These are phyloP conservation scores for Russula virescens DNA, from an alignment of 768 basidiomycete genomes.

Conservation along the genomic window DNA sequence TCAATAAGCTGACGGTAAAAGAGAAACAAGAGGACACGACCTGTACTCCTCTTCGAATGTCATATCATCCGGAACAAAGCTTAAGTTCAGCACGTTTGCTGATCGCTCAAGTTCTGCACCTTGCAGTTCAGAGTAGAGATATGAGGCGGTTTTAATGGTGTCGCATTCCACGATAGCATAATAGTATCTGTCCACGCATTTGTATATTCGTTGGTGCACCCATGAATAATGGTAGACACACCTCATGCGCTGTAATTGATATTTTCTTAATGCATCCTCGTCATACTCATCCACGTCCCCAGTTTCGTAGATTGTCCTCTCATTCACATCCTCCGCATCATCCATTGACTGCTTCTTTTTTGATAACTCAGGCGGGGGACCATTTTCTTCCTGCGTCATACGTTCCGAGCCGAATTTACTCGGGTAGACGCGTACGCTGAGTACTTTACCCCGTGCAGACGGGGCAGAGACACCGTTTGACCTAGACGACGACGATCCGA, in stretches of 20 bases:
- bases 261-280: slow-evolving; percentile 79
- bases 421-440: slow-evolving; percentile 83
- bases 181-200: slow-evolving; percentile 60
- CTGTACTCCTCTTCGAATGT: slow-evolving; percentile 70
- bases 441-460: slow-evolving; percentile 57
- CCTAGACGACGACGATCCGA: slow-evolving; percentile 37
- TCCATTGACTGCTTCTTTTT: slow-evolving; percentile 39
- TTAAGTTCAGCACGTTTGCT: slow-evolving; percentile 92
- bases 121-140: slow-evolving; percentile 81
- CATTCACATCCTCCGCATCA: slow-evolving; percentile 55
- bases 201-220: slow-evolving; percentile 3
- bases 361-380: slow-evolving; percentile 84
- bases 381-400: slow-evolving; percentile 80
- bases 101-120: slow-evolving; percentile 95
- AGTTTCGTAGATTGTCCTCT: slow-evolving; percentile 57
- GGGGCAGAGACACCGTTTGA: slow-evolving; percentile 25
- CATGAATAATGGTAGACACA: slow-evolving; percentile 34
- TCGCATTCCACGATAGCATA: slow-evolving; percentile 94
- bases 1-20: slow-evolving; percentile 1
- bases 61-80: slow-evolving; percentile 90
- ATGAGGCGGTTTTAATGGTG: slow-evolving; percentile 63
- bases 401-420: slow-evolving; percentile 88
- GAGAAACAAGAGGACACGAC: slow-evolving; percentile 35
- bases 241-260: slow-evolving; percentile 91
- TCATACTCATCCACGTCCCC: slow-evolving; percentile 77